Base-by-base conservation (phyloP, 768 basidiomycete genomes). In the Russula vinacea region DNA sequence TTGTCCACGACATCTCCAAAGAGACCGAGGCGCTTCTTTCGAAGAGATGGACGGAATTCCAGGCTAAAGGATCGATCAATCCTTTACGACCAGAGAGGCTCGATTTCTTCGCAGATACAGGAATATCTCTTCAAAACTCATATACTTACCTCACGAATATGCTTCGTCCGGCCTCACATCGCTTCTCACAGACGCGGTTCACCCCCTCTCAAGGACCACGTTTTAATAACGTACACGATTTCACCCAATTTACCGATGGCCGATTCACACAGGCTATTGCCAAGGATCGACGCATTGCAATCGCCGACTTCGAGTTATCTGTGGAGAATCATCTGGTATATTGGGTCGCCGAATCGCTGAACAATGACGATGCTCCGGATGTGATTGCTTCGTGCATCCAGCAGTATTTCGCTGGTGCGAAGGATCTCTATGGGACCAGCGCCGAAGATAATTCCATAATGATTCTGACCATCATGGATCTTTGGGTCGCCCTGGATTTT, bases 401-500 rank as follows among this genome's bases (percentile, higher is more conserved):
- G 26, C 66, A 67, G 24, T 66, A 66, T 10, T 35, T 47, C 14
- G 4, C 37, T 14, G 57, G 39, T 17, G 60, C 66, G 11, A 53
- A 53, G 10, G 19, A 29, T 5, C 40, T 40, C 10, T 64, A 60
- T 29, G 58, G 55, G 17, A 26, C 26, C 3, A 62, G 69, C 39
- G 50, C 68, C n/a, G 70, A 67, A 53, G 42, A 66, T n/a, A 49
- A 68, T 5, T 76, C 75, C 13, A 58, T 78, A 2, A 79, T 84
- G 76, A 65, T 83, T 47, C 69, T 84, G 52, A 78, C 78, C 5
- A 62, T 78, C 37, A 68, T 83, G 26, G 78, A 81, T 37, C 73
- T 84, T 19, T 84, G 83, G 83, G 72, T 79, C 1, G 79, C 77
- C 0, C 71, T 83, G 6, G 82, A 84, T 66, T 74, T 66, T 29